Evolutionary conservation across 768 basidiomycete species (phyloP), one percentile per base, ranked within the genome.

Genomic region (Lentinula aciculospora): DNA sequence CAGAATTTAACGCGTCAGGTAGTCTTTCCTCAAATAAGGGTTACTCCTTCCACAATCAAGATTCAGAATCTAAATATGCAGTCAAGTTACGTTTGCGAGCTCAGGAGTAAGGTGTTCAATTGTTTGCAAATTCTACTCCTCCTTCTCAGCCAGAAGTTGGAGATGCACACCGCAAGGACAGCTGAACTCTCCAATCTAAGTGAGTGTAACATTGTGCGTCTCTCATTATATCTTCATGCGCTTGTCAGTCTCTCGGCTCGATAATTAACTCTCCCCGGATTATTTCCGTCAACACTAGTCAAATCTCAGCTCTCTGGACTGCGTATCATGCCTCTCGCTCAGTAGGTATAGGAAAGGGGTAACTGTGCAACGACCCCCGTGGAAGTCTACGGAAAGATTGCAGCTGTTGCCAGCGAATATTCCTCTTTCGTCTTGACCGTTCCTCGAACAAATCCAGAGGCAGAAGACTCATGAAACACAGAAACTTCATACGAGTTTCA

Each of bases 311-410:
- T 0, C 77, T 98, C 0, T 98, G 96, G 96, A 90, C 84, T 3
- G 81, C 89, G 0, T 98, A 95, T 66, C 95, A 98, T 68, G 80
- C 83, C 13, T 84, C 89, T 3, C 85, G 90, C 29, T 88, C 91
- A 1, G 78, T 82, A 9, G 85, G 92, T 0, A 90, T 91, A 0
- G 88, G 90, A 15, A 85, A 89, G 36, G 92, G 91, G 9, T 94
- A 82, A 67, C 79, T 98, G 28, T 95, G 88, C 96, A 2, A 76
- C 86, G 5, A 78, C 97, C 17, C 88, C 95, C 1, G 61, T 88
- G 53, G 77, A 81, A 6, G 79, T 82, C 13, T 97, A 98, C 72
- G 66, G 77, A n/a, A 79, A 81, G 62, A 90, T n/a, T n/a, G n/a
- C n/a, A n/a, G n/a, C n/a, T n/a, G 72, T 82, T 25, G 90, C 85